phyloP scores from a whole-genome alignment of 257 asterid species.

The Dorcoceras hygrometricum region DNA sequence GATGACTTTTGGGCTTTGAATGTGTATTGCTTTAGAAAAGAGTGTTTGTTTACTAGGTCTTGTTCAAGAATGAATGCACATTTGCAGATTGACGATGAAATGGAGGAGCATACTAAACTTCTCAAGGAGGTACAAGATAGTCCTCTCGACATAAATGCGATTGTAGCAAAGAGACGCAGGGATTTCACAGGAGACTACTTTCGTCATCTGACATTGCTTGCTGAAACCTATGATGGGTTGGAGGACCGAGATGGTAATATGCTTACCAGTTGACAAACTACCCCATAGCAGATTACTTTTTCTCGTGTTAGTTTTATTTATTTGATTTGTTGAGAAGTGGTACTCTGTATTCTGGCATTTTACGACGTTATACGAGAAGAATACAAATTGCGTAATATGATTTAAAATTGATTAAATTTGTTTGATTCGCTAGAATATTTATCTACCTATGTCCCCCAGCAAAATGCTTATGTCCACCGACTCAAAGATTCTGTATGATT shows the following conservation, averaged over 20 bases:
- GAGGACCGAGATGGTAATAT: conserved; percentile 84
- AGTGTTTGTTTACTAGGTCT: conserved; percentile 11
- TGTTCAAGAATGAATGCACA: conserved; percentile 28
- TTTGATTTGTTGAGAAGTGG: conserved; percentile 5
- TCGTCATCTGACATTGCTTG: conserved; percentile 66
- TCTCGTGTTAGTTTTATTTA: neutral
- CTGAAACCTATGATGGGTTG: conserved; percentile 64
- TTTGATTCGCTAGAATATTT: neutral
- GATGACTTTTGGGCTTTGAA: conserved; percentile 15
- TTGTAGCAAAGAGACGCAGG: conserved; percentile 73
- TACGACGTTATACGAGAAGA: neutral
- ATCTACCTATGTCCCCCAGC: neutral
- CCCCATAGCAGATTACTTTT: neutral
- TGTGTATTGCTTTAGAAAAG: conserved; percentile 6
- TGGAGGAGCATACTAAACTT: conserved; percentile 67
- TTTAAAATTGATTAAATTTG: neutral
- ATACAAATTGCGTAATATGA: neutral
- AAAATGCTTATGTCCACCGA: neutral
- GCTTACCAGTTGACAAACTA: neutral
- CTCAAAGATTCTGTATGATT: conserved; percentile 5
- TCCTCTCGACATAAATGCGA: conserved; percentile 75
- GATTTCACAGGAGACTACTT: conserved; percentile 84
- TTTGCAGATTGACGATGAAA: conserved; percentile 91
- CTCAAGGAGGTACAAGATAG: conserved; percentile 75
- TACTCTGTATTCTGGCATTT: conserved; percentile 2